These are phyloP conservation scores for Dryas integrifolia DNA, from an alignment of 331 rosid species.

Conservation along the genomic window DNA sequence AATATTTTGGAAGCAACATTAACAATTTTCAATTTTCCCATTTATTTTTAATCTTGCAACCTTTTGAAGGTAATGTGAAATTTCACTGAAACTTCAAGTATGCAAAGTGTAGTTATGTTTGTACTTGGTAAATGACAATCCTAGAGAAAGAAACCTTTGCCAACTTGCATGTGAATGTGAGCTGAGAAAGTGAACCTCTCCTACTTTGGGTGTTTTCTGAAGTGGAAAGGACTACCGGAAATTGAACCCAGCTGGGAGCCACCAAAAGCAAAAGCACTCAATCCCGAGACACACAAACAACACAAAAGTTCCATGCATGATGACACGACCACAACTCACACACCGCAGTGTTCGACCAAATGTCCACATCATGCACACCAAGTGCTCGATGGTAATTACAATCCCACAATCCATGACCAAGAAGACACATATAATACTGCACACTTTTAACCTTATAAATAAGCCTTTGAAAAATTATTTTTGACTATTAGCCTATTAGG, in stretches of 20 bases:
- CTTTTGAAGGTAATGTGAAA: no score
- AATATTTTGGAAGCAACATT: no score
- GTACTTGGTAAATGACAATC: not conserved
- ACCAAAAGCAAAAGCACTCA: not conserved
- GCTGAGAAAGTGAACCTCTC: not conserved
- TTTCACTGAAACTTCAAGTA: no score
- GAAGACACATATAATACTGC: no score
- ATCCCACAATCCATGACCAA: not conserved
- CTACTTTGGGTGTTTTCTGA: not conserved
- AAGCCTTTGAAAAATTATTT: no score
- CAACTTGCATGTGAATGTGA: not conserved
- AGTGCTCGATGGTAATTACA: not conserved
- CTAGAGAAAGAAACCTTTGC: not conserved
- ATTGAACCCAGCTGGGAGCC: not conserved
- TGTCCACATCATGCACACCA: not conserved
- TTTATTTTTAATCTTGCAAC: no score
- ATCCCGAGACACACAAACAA: not conserved
- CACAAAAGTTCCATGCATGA: not conserved
- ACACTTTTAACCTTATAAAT: no score
- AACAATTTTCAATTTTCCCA: no score
- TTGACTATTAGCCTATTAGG: no score
- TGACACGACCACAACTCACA: not conserved
- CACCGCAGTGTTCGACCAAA: not conserved
- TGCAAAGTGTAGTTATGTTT: not conserved
- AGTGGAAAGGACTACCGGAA: constrained; percentile 1